Base-by-base conservation (phyloP, 2,329 filamentous ascomycete genomes). In the Xylaria sp. region DNA sequence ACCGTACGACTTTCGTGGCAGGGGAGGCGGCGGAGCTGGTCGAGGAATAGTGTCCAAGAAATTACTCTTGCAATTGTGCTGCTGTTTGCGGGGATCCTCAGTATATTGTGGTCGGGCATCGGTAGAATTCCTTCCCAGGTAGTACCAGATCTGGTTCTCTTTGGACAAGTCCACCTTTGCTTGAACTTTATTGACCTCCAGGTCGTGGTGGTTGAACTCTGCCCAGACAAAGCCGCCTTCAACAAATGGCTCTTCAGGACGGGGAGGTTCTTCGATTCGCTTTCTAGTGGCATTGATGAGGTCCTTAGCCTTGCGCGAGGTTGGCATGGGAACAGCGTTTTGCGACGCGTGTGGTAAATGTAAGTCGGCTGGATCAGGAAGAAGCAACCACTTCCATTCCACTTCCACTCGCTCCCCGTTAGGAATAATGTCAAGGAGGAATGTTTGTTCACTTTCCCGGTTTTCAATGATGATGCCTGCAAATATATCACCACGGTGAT, bases 91-190 rank as follows among this genome's bases (percentile, higher is more conserved):
- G 50, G 86, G 88, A 80, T 97, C 90, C 75, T 96, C 92, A 4
- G 94, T 97, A 80, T 96, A 99, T 78, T 97, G 93, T 30, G 94
- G 91, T 79, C 91, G 94, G 62, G 93, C 92, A 76, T 98, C 95
- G 7, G 95, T 97, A 25, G 95, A 98, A 23, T 87, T 88, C 78
- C 89, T 89, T 36, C 93, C 93, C 68, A 99, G 85, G 78, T 97
- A 98, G 81, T 93, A 88, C 93, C 94, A 98, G 20, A 97, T 79
- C 77, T 93, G 90, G 69, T 95, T 87, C 18, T 90, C 85, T 77
- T 91, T 92, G 68, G 81, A 81, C 9, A 97, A 79, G 75, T 97
- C 89, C 66, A 97, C 83, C 80, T 90, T 92, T 76, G 84, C 85
- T 78, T 92, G 89, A 62, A 82, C 83, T 70, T 83, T 83, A 73